phyloP scores from a whole-genome alignment of 805 yeast species.

The Schizosaccharomyces japonicus region DNA sequence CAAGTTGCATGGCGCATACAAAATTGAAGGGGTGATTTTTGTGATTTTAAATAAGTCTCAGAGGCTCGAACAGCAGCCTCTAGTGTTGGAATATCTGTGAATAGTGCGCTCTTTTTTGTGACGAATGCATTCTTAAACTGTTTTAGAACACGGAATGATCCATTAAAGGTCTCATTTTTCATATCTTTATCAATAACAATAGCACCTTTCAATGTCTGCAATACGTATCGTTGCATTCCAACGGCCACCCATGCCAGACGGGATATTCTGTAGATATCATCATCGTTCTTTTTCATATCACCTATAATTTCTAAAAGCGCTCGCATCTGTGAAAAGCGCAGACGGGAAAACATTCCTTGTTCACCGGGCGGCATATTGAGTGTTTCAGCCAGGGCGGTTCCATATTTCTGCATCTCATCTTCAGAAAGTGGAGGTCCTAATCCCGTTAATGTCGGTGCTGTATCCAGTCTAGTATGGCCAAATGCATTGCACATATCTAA shows the following conservation, averaged over 20 bases:
- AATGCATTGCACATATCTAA: conserved; percentile 29
- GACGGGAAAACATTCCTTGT: neutral
- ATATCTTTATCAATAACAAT: neutral
- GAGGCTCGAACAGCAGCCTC: conserved; percentile 7
- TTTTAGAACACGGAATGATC: neutral
- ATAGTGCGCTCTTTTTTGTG: conserved; percentile 1
- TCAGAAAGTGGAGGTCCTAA: no score
- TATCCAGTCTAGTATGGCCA: neutral
- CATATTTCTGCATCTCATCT: neutral
- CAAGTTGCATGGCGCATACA: conserved; percentile 5
- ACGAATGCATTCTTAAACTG: neutral
- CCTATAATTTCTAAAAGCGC: neutral
- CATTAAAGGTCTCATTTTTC: conserved; percentile 1
- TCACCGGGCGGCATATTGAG: neutral
- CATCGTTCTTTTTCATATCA: neutral
- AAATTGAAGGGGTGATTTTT: neutral
- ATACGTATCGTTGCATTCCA: neutral
- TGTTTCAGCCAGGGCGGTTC: neutral
- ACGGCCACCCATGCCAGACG: neutral
- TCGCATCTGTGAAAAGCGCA: neutral
- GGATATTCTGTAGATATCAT: neutral
- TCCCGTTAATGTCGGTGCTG: neutral
- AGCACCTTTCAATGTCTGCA: neutral
- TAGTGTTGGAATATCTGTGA: conserved; percentile 1
- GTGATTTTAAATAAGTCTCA: conserved; percentile 3